These are phyloP conservation scores for Lachnellula occidentalis DNA, from an alignment of 2,329 filamentous ascomycete species.

Conservation along the genomic window DNA sequence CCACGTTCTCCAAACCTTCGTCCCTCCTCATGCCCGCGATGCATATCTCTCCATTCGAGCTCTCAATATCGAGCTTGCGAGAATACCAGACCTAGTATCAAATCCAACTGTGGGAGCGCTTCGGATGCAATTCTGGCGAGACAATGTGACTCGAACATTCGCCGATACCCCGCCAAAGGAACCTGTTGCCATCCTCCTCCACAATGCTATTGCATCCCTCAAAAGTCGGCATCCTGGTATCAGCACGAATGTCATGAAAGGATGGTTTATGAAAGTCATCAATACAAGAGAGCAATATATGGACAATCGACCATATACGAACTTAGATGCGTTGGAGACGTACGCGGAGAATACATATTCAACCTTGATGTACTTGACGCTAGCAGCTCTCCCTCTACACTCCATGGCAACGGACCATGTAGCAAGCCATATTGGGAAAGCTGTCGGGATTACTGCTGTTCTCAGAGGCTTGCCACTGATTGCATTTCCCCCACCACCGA, in stretches of 20 bases:
- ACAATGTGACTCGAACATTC: constrained; percentile 74
- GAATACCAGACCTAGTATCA: constrained; percentile 84
- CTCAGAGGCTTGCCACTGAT: constrained; percentile 83
- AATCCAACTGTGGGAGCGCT: constrained; percentile 81
- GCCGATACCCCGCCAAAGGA: constrained; percentile 77
- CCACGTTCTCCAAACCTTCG: constrained; percentile 77
- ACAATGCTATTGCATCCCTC: constrained; percentile 63
- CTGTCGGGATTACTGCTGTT: constrained; percentile 78
- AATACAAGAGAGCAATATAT: constrained; percentile 77
- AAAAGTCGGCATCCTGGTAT: constrained; percentile 37
- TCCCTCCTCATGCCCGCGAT: constrained; percentile 68
- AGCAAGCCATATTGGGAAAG: constrained; percentile 92
- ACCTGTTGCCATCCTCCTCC: constrained; percentile 80
- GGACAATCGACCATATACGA: constrained; percentile 75
- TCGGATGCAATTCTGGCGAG: constrained; percentile 93
- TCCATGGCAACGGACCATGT: constrained; percentile 87
- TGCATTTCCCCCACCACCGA: constrained; percentile 66
- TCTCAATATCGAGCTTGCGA: constrained; percentile 86
- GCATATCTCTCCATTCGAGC: constrained; percentile 87
- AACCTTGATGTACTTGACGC: constrained; percentile 80
- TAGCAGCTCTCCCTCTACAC: constrained; percentile 72
- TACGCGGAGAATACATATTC: constrained; percentile 96
- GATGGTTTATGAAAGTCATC: constrained; percentile 73
- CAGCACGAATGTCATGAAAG: constrained; percentile 47
- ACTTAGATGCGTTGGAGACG: constrained; percentile 67